Evolutionary conservation across 306 rosid genomes (phyloP).

Genomic region (Dalbergia cultrata): DNA sequence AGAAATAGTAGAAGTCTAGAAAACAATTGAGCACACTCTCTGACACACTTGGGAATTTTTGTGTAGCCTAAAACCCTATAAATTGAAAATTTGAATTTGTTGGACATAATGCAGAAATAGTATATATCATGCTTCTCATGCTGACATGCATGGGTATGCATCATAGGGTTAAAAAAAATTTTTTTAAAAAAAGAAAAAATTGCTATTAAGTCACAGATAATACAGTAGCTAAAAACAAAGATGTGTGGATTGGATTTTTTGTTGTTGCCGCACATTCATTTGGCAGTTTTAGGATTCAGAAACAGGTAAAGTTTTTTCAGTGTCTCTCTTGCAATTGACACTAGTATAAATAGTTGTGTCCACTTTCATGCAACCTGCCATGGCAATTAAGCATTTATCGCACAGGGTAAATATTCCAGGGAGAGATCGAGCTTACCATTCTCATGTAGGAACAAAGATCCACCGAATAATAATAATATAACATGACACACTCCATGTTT

Average conservation of each 20-base stretch:
- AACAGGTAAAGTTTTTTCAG: constrained; percentile 50
- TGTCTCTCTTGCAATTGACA: constrained; percentile 52
- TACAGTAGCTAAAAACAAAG: constrained; percentile 53
- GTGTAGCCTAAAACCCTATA: constrained; percentile 40
- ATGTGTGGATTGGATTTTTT: constrained; percentile 39
- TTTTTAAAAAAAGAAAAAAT: not conserved
- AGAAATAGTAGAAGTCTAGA: constrained; percentile 39
- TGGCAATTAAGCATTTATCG: constrained; percentile 41
- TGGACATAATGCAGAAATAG: constrained; percentile 37
- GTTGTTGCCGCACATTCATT: constrained; percentile 53
- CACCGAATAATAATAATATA: constrained; percentile 11
- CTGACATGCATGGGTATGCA: constrained; percentile 50
- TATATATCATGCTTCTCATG: constrained; percentile 46
- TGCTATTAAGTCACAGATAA: constrained; percentile 61
- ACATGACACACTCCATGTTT: constrained; percentile 1
- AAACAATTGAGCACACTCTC: constrained; percentile 49
- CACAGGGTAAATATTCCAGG: constrained; percentile 27
- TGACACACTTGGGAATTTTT: constrained; percentile 50
- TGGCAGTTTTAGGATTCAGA: constrained; percentile 63
- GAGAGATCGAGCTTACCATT: constrained; percentile 44
- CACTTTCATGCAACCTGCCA: constrained; percentile 60
- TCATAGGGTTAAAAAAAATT: constrained; percentile 15
- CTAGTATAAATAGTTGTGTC: constrained; percentile 57
- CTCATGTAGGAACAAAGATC: constrained; percentile 40
- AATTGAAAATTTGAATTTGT: constrained; percentile 1